Base-by-base conservation (phyloP, 495 filamentous ascomycete species). In the Penicillium longicatenatum region DNA sequence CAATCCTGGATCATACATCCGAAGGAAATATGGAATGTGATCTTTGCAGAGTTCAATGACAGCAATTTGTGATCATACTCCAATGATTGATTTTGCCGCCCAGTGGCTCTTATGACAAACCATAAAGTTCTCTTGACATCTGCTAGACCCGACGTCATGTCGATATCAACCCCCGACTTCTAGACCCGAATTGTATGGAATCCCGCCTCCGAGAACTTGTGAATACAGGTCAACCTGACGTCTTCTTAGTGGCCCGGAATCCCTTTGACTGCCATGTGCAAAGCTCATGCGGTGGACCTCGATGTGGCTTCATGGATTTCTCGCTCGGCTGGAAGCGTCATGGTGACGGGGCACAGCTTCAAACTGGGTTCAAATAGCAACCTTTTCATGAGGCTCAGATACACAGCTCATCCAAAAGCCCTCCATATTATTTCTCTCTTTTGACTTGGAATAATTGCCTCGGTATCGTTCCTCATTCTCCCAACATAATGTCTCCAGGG, bases 401-500 rank as follows among this genome's bases (percentile, higher is more conserved):
- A 26, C 31, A 33, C 11, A 33, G 11, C 11, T 12, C 10, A 12
- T 35, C 31, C 3, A 35, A 35, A 1, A 1, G 12, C 7, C 26
- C 7, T 14, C 31, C n/a, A n/a, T 10, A 35, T 12, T 35, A 1
- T 3, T 9, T 35, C 12, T 35, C 31, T 35, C 12, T 33, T 33
- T 14, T 0, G 1, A 35, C 10, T 11, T 35, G 0, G 9, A 6
- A 9, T 12, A 35, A n/a, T 17, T 17, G n/a, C 12, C 6, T 16
- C 5, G 37, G 14, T 6, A n/a, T n/a, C n/a, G n/a, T n/a, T n/a
- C n/a, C 16, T 16, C 14, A 39, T 39, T 29, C 12, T 22, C 14
- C 21, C 5, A 0, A 21, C 44, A 48, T 16, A 48, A 69, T 64
- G 60, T 43, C 51, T 16, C 59, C 52, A n/a, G 53, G 35, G 19